Evolutionary conservation across 2,329 filamentous ascomycete species (phyloP), one percentile per base, ranked within the genome.

Genomic region (Didymella segeticola): DNA sequence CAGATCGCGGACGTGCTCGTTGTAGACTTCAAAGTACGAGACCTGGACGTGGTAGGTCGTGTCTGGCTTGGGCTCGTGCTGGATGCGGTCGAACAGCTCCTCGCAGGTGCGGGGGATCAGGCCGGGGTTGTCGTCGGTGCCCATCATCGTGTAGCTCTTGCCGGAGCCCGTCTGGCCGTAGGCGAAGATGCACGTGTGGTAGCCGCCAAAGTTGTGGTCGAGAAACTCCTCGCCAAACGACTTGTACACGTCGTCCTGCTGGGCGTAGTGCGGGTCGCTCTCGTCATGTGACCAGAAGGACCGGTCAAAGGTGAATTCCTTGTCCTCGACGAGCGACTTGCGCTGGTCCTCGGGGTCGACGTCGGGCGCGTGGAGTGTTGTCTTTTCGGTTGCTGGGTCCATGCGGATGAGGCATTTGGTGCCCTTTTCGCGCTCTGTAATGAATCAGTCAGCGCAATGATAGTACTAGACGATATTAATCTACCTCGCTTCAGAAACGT

Each of bases 131-230:
- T 95, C 89, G 5, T 88, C 80, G 2, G 83, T 87, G 36, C 95
- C 95, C 95, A 99, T 99, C 86, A 88, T 99, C 34, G 95, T 97
- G 78, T 98, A 99, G 73, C 91, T 96, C 80, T 99, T 99, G 45
- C 95, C 95, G 0, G 93, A 96, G 20, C 95, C 95, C 0, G 95
- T 99, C 80, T 99, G 95, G 10, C 95, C 95, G 70, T 99, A 98
- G 56, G 95, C 95, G 72, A 99, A 98, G 64, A 99, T 99, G 75
- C 95, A 99, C 0, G 95, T 99, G 77, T 99, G 93, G 79, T 99
- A 99, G 60, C 95, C 95, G 72, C 97, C 93, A 68, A 99, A 99
- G 78, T 99, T 99, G 82, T 99, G 95, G 75, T 99, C 95, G 58
- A 99, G 83, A 64, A 99, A 98, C 71, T 98, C 95, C 74, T 97